Base-by-base conservation (phyloP, 441 rosid species). In the Brassica hybrid region DNA sequence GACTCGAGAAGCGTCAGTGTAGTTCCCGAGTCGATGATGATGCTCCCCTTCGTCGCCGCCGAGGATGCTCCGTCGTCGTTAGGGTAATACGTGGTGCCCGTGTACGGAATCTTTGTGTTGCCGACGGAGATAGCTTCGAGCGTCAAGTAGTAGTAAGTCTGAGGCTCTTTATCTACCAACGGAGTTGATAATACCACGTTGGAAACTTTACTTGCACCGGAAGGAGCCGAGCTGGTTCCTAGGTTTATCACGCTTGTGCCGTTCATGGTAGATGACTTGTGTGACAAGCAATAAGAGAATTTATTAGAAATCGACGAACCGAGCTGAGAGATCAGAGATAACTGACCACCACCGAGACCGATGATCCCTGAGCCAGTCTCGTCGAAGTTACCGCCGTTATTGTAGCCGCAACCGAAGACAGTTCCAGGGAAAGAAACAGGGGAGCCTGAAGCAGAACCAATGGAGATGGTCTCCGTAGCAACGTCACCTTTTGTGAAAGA, bases 231-330 rank as follows among this genome's bases (percentile, higher is more conserved):
- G 2, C 65, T 64, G 2, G 69, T 3, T 4, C 97, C 94, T n/a
- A 90, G 86, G 21, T 36, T 82, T 25, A 91, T 86, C 76, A 69
- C 83, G 78, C 92, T 86, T 7, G 84, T 54, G 3, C 67, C 80
- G 11, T 80, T 70, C 5, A 76, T 56, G 1, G 67, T 36, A 1
- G 83, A 67, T 11, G 65, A 21, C 18, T 61, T 14, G 23, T 83
- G 87, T 0, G 85, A 83, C 73, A 90, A 76, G 72, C 95, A 92
- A 72, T 88, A 85, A 4, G 92, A 84, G 65, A 92, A 89, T 61
- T 82, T 86, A 0, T 83, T 81, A 2, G 71, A 67, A 25, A 84
- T 79, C 1, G 82, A 58, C 38, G 81, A 13, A 17, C 81, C 61
- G 30, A 86, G 32, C 70, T 90, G 93, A 7, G 88, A 76, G 21